These are phyloP conservation scores for Panellus pusillus DNA, from an alignment of 768 basidiomycete genomes.

Conservation along the genomic window DNA sequence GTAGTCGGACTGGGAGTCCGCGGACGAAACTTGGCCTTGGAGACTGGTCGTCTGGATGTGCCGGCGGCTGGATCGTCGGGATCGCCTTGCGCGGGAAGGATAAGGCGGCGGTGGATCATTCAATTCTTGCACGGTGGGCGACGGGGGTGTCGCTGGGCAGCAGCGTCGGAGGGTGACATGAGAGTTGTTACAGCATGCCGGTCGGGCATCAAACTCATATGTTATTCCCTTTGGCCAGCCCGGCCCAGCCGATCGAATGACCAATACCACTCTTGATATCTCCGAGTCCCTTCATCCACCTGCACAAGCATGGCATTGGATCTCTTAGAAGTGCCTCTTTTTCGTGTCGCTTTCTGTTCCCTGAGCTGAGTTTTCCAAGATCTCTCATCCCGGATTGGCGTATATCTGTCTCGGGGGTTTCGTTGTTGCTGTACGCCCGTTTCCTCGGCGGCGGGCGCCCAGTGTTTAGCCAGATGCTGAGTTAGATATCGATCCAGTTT, in stretches of 20 bases:
- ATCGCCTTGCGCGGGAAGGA: constrained; percentile 43
- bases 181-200: too few relatives aligned
- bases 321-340: constrained; percentile 15
- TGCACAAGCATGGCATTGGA: neutral
- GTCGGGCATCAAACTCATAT: too few relatives aligned
- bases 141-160: neutral
- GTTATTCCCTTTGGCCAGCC: too few relatives aligned
- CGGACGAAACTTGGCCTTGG: constrained; percentile 30
- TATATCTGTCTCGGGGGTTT: constrained; percentile 22
- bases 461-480: neutral
- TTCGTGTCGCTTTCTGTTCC: neutral
- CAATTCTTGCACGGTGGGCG: constrained; percentile 2
- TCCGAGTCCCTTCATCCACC: too few relatives aligned
- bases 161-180: constrained; percentile 10
- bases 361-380: neutral
- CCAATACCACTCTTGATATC: too few relatives aligned
- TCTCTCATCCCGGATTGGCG: constrained; percentile 9
- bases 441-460: neutral
- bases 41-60: constrained; percentile 27
- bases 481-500: constrained; percentile 49
- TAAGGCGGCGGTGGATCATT: constrained; percentile 74
- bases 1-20: constrained; percentile 36
- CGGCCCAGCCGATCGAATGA: too few relatives aligned
- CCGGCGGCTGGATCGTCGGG: constrained; percentile 30
- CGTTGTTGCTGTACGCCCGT: constrained; percentile 37